phyloP scores from a whole-genome alignment of 805 yeast genomes.

The Pichia phayaonensis region DNA sequence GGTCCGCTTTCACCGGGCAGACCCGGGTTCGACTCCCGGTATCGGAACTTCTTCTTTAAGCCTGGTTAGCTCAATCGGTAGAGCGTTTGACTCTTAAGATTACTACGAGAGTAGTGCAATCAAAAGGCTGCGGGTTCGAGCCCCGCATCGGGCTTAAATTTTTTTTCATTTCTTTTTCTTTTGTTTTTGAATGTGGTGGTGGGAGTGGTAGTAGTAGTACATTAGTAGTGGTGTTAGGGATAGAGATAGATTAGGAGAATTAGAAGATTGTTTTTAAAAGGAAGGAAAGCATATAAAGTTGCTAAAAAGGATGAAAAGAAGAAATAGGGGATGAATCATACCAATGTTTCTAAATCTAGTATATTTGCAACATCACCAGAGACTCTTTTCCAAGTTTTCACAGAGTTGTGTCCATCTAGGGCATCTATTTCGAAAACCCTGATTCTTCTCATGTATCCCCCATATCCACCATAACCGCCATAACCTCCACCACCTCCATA shows the following conservation, averaged over 20 bases:
- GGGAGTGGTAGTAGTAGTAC: too few relatives aligned
- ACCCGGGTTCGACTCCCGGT: slow-evolving; percentile 39
- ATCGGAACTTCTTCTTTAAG: slow-evolving; percentile 25
- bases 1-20: slow-evolving; percentile 38
- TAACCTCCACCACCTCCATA: slow-evolving; percentile 93
- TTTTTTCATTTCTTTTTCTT: neutral
- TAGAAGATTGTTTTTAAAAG: too few relatives aligned
- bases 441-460: slow-evolving; percentile 74
- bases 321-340: too few relatives aligned
- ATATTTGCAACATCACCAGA: slow-evolving; percentile 41
- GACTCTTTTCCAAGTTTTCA: slow-evolving; percentile 67
- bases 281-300: too few relatives aligned
- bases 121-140: slow-evolving; percentile 9
- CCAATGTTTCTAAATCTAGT: slow-evolving; percentile 1
- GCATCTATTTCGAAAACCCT: slow-evolving; percentile 65
- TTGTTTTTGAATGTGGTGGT: neutral
- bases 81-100: slow-evolving; percentile 9
- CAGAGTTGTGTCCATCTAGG: slow-evolving; percentile 29
- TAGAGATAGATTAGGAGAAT: too few relatives aligned
- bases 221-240: too few relatives aligned
- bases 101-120: neutral
- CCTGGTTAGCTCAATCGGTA: slow-evolving; percentile 11
- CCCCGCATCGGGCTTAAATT: slow-evolving; percentile 8
- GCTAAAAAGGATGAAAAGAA: too few relatives aligned
- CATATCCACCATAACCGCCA: slow-evolving; percentile 95